Percentiles rank a stretch among this genome's conserved stretches.
Conservation (phyloP, 352 stramenopile genomes). For the Halophytophthora batemanensis region DNA sequence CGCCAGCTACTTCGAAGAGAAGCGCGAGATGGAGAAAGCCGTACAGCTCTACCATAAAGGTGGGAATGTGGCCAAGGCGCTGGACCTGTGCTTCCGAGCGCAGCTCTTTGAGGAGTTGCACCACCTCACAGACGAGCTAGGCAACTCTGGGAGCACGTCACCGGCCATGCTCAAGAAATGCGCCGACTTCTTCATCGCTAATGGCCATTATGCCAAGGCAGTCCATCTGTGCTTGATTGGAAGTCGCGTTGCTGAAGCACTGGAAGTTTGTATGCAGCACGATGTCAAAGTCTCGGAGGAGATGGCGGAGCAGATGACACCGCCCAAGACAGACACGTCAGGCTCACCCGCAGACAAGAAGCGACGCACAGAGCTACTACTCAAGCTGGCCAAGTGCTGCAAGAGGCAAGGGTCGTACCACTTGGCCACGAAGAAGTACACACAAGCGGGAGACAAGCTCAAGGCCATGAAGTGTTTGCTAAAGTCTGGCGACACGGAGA, state of each 20-base stretch:
- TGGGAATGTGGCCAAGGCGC: constrained; percentile 87
- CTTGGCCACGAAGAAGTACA: constrained; percentile 96
- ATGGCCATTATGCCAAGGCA: constrained; percentile 90
- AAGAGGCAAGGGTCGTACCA: constrained; percentile 92
- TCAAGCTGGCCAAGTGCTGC: constrained; percentile 90
- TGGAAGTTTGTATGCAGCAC: constrained; percentile 89
- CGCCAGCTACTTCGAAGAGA: constrained; percentile 90
- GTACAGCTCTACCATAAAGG: constrained; percentile 93
- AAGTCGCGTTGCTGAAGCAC: constrained; percentile 64
- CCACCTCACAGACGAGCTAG: constrained; percentile 82
- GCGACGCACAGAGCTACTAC: constrained; percentile 74
- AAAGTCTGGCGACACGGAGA: constrained; percentile 94
- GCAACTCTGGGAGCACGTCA: constrained; percentile 50
- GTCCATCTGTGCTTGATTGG: constrained; percentile 87
- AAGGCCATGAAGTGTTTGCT: constrained; percentile 95
- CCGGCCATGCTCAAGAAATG: constrained; percentile 88
- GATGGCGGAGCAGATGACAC: constrained; percentile 92
- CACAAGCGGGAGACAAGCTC: constrained; percentile 89
- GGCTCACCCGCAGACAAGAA: constrained; percentile 49
- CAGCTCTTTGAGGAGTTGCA: constrained; percentile 87
- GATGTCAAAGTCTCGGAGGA: constrained; percentile 90
- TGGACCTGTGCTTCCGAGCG: constrained; percentile 92
- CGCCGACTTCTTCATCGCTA: constrained; percentile 91
- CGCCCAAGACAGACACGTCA: constrained; percentile 68
- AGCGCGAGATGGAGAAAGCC: constrained; percentile 92